These are phyloP conservation scores for Citrus trifoliata DNA, from an alignment of 345 rosid species.

Conservation along the genomic window DNA sequence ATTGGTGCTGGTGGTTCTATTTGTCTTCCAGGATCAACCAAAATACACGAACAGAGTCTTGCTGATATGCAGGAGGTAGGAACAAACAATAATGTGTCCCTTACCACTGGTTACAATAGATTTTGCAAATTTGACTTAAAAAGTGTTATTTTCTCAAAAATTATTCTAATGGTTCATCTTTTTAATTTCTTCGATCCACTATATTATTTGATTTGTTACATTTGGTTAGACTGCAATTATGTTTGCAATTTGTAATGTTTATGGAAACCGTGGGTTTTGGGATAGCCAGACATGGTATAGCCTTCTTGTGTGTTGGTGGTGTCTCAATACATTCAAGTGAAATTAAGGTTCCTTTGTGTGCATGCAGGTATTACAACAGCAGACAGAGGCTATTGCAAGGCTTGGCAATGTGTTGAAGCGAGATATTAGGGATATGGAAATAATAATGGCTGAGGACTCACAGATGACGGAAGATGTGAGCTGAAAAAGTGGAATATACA, in stretches of 20 bases:
- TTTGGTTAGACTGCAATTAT: neutral
- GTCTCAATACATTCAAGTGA: neutral
- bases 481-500: neutral
- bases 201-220: neutral
- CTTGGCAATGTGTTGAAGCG: conserved; percentile 81
- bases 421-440: conserved; percentile 76
- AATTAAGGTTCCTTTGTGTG: neutral
- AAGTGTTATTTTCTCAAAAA: neutral
- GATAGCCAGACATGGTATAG: neutral
- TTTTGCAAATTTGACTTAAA: neutral
- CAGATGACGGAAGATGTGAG: conserved; percentile 41
- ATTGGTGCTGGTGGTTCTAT: conserved; percentile 57
- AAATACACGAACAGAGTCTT: conserved; percentile 92
- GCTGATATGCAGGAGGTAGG: conserved; percentile 94
- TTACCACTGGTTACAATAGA: neutral
- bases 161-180: neutral
- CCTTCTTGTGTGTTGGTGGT: neutral
- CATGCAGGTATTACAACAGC: conserved; percentile 75
- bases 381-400: conserved; percentile 86
- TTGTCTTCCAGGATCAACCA: conserved; percentile 89
- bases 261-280: neutral
- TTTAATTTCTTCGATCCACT: neutral
- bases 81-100: neutral
- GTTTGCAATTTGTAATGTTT: neutral
- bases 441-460: conserved; percentile 81